These are phyloP conservation scores for Vanrija pseudolonga DNA, from an alignment of 1,284 basidiomycete genomes.

Conservation along the genomic window DNA sequence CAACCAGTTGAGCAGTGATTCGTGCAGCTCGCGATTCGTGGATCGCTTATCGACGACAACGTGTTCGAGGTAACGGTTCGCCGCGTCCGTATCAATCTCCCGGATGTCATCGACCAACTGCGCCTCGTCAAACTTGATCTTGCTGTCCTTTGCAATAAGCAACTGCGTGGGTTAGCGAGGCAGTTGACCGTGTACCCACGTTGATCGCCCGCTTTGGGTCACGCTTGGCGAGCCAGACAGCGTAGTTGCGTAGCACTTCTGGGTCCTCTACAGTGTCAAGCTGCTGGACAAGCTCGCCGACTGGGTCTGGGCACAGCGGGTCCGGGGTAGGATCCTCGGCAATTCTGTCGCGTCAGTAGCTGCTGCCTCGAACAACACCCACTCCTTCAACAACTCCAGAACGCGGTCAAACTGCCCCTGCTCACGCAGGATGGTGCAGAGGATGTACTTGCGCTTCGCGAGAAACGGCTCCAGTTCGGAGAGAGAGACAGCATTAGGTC, in stretches of 20 bases:
- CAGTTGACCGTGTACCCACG: constrained; percentile 50
- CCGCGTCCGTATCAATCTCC: constrained; percentile 53
- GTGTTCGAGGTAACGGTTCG: constrained; percentile 70
- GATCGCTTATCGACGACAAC: constrained; percentile 65
- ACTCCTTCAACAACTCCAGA: constrained; percentile 69
- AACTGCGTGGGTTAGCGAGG: constrained; percentile 30
- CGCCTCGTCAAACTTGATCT: constrained; percentile 56
- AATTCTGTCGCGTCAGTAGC: constrained; percentile 53
- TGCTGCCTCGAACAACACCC: constrained; percentile 31
- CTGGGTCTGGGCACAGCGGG: constrained; percentile 63
- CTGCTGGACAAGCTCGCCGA: constrained; percentile 63
- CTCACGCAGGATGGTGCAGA: constrained; percentile 63
- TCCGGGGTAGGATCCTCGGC: constrained; percentile 67
- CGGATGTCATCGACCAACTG: constrained; percentile 43
- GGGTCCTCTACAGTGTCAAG: constrained; percentile 62
- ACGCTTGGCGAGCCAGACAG: constrained; percentile 70
- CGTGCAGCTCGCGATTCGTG: constrained; percentile 38
- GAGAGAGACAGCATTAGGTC: constrained; percentile 59
- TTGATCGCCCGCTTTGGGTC: constrained; percentile 68
- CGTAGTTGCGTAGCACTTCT: constrained; percentile 65
- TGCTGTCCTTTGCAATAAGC: constrained; percentile 51
- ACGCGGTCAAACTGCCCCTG: constrained; percentile 60
- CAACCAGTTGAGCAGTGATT: constrained; percentile 31
- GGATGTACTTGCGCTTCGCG: constrained; percentile 59
- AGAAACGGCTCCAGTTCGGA: constrained; percentile 65